Conservation (phyloP, 805 yeast genomes). For the Barnettozyma siamensis region DNA sequence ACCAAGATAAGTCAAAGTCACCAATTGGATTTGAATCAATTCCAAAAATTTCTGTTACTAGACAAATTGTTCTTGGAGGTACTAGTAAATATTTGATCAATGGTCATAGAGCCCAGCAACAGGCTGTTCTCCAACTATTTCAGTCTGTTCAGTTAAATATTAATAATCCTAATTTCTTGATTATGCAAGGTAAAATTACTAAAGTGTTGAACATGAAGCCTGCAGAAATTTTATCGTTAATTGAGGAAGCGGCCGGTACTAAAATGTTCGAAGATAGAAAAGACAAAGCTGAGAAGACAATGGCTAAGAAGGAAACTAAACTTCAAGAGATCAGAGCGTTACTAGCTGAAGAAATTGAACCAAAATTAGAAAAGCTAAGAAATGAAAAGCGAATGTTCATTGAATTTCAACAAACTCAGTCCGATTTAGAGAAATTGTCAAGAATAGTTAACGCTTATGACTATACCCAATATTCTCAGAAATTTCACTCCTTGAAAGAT, state of each 20-base stretch:
- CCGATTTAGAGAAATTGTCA: constrained; percentile 70
- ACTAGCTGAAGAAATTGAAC: constrained; percentile 84
- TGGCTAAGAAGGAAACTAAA: constrained; percentile 86
- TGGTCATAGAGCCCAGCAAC: constrained; percentile 95
- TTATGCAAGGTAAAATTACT: constrained; percentile 98
- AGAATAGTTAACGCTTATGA: constrained; percentile 76
- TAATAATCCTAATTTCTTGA: constrained; percentile 93
- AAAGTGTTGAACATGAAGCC: constrained; percentile 97
- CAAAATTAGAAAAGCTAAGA: constrained; percentile 76
- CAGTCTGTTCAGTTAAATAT: constrained; percentile 94
- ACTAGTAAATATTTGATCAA: constrained; percentile 87
- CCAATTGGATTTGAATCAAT: constrained; percentile 85
- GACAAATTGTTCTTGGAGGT: constrained; percentile 89
- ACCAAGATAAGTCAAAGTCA: constrained; percentile 62
- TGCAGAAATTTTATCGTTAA: constrained; percentile 76
- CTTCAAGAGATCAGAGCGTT: constrained; percentile 69
- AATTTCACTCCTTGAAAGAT: constrained; percentile 38
- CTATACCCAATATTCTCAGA: constrained; percentile 39
- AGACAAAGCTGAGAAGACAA: constrained; percentile 85
- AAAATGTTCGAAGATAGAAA: constrained; percentile 91
- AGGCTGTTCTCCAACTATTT: constrained; percentile 80
- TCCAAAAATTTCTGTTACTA: constrained; percentile 78
- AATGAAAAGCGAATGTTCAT: constrained; percentile 75
- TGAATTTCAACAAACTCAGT: constrained; percentile 81
- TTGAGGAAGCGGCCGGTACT: constrained; percentile 98